These are phyloP conservation scores for Daedaleopsis sinensis DNA, from an alignment of 768 basidiomycete species.

Conservation along the genomic window DNA sequence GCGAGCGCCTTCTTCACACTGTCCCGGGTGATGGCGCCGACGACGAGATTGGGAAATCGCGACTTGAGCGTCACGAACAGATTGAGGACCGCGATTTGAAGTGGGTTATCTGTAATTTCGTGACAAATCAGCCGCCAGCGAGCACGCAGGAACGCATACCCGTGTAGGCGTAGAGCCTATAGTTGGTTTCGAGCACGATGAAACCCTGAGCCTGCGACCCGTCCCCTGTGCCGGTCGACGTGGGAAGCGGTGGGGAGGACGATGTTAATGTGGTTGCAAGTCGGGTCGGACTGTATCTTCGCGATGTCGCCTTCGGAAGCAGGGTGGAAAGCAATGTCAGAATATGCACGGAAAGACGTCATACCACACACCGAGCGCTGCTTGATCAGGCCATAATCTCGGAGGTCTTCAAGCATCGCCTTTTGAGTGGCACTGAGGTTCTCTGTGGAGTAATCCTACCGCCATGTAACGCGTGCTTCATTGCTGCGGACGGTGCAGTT, in stretches of 20 bases:
- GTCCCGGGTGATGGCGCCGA: constrained; percentile 92
- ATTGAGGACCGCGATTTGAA: constrained; percentile 95
- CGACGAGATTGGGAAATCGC: constrained; percentile 96
- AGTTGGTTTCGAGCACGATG: constrained; percentile 97
- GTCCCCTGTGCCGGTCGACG: constrained; percentile 53
- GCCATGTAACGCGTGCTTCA: background rate
- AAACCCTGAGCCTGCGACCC: constrained; percentile 79
- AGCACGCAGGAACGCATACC: constrained; percentile 46
- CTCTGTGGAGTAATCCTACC: constrained; percentile 88
- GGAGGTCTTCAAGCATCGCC: constrained; percentile 89
- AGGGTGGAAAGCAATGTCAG: constrained; percentile 10
- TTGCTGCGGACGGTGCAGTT: background rate
- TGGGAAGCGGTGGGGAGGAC: constrained; percentile 79
- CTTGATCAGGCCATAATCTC: constrained; percentile 94
- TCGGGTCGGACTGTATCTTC: constrained; percentile 91
- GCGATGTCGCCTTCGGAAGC: constrained; percentile 58
- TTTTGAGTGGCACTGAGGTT: constrained; percentile 76
- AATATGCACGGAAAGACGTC: background rate
- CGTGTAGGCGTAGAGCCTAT: constrained; percentile 97
- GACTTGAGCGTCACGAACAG: constrained; percentile 92
- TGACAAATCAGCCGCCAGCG: constrained; percentile 10
- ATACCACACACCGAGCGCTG: constrained; percentile 64
- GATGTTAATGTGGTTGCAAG: constrained; percentile 94
- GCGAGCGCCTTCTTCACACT: constrained; percentile 92
- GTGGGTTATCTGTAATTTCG: constrained; percentile 73